Evolutionary conservation across 148 eudicot species (phyloP), one percentile per base, ranked within the genome.

Genomic region (Spergularia marina): DNA sequence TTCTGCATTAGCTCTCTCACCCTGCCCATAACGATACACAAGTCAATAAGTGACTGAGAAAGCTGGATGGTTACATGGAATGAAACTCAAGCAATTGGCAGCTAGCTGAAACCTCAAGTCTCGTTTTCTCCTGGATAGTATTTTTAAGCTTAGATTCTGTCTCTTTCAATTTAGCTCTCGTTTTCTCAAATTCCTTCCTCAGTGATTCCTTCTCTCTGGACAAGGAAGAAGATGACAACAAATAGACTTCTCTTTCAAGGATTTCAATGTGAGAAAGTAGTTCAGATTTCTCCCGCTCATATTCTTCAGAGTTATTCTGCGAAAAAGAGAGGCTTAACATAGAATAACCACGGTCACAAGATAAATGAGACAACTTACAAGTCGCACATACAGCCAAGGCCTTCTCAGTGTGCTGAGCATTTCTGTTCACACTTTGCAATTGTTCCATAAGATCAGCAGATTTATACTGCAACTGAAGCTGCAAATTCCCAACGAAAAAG

Each of bases 161-260:
- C 49, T 95, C 99, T 85, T 85, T 92, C 85, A 92, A 77, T 68
- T 88, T 92, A 6, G 87, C 58, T 82, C 79, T 95, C 68, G 94
- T 87, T 84, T 95, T 95, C 88, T 95, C 97, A 36, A 92, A 87
- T 54, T 95, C 99, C 85, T 95, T 95, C 81, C 99, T 83, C 77
- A 95, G 76, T 61, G 76, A 89, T 75, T 92, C 99, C 81, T 91
- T 95, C 72, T 92, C 99, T 83, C 76, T 89, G 21, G 87, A 85
- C 83, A 92, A 71, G 60, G 90, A 88, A 53, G 92, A 83, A 20
- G 91, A 80, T 70, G 97, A 88, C 78, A 95, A 79, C 71, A 78
- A 87, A 68, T 75, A 87, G 63, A 88, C 51, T 79, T 92, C 96
- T 76, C 78, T 86, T 76, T 92, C 84, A 57, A 95, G 94, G 71